Evolutionary conservation across 208 protist genomes (phyloP), one percentile per base, ranked within the genome.

Genomic region (Trypanosoma mega): DNA sequence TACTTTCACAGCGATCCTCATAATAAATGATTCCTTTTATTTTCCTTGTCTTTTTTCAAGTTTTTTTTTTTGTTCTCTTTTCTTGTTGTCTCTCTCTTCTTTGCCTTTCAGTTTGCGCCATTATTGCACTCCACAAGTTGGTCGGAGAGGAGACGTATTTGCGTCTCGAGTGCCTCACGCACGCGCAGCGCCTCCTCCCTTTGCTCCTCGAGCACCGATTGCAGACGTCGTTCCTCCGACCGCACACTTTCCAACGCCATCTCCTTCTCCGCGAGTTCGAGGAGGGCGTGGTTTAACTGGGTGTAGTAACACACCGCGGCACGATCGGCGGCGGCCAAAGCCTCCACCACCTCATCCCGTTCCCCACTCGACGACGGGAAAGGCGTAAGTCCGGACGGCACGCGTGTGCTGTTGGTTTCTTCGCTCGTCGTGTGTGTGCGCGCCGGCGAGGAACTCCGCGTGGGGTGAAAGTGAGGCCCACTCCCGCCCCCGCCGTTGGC

Each of bases 71-170:
- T 8, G 5, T 52, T 52, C 16, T 24, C 3, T 24, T 12, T 18
- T 14, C 20, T 37, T 5, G 27, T n/a, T 30, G 18, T 18, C 20
- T 20, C 33, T 18, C 20, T 8, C 30, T 0, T 37, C 43, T 0
- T 27, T 43, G 16, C 16, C 30, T 39, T 60, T 47, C 7, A 50
- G 31, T 49, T 5, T 29, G 24, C 53, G 2, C 36, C 24, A 16
- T 46, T 34, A 24, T 37, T 63, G 34, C 24, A 47, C 43, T 69
- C 44, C 1, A 68, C 53, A 20, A 90, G 65, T 45, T 88, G 75
- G 8, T 87, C 82, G 5, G 87, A 94, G 6, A 94, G 62, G 1
- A 87, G 31, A n/a, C 63, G 59, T 30, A 94, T 88, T 60, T 94
- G 82, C 4, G 68, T 68, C 68, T 90, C 72, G 33, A 94, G 63